Base-by-base conservation (phyloP, 495 filamentous ascomycete genomes). In the Saxispiralis lemnorum region DNA sequence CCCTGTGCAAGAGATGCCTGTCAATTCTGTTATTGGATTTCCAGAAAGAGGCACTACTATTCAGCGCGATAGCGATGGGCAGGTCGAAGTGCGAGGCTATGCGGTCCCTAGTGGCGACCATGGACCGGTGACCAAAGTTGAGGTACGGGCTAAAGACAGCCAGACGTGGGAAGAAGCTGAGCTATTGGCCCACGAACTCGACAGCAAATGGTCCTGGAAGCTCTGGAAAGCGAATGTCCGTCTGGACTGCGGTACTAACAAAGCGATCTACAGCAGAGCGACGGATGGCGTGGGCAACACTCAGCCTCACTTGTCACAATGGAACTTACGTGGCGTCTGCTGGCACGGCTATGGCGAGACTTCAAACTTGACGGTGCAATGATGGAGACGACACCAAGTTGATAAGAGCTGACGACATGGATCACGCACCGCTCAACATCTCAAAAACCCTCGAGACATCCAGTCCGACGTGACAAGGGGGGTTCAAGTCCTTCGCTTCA, bases 271-370 rank as follows among this genome's bases (percentile, higher is more conserved):
- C 47, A 71, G 70, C 56, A 57, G 71, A 31, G 71, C 70, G 10
- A 63, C 60, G 14, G 73, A 78, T 60, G 54, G 41, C 28, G 65
- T 51, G 5, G 67, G 69, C 15, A 72, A 75, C 53, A 45, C 52
- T 18, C 73, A 76, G 50, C 49, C 38, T 9, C 55, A 60, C 38
- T 56, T 59, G 49, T 62, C 66, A 11, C 52, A 63, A 46, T 77
- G 73, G 73, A 76, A 75, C 54, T 53, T 70, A 38, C 62, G 75
- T 35, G 74, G 75, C 2, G 70, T 78, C 7, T 70, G 62, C 36
- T 78, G 76, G 57, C 70, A 71, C 56, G 74, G 70, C 12, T 78
- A 69, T 59, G 74, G 73, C 0, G 66, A 75, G 50, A 59, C 60
- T 16, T 63, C 58, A 34, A 60, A 65, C 28, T 41, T 76, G 7